Evolutionary conservation across 2,329 filamentous ascomycete genomes (phyloP).

Genomic region (Pestalotiopsis sp.): DNA sequence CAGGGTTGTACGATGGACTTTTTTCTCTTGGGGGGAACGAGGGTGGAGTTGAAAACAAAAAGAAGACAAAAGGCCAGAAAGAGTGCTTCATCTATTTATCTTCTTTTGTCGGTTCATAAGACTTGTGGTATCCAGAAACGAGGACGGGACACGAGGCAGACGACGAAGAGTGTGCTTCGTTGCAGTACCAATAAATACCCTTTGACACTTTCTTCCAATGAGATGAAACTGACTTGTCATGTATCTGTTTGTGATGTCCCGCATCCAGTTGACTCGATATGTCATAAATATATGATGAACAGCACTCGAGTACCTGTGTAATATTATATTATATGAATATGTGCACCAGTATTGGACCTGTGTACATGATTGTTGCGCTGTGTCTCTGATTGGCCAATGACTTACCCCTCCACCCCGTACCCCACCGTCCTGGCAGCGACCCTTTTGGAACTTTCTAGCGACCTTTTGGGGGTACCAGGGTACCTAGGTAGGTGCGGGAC

Average conservation of each 20-base stretch:
- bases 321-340: too few species aligned
- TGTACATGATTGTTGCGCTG: too few species aligned
- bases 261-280: too few species aligned
- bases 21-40: neutral
- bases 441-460: too few species aligned
- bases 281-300: too few species aligned
- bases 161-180: neutral
- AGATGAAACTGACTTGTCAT: neutral
- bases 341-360: too few species aligned
- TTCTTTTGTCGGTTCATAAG: neutral
- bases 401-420: too few species aligned
- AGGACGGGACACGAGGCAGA: neutral
- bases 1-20: slow-evolving; percentile 9
- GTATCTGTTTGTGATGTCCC: neutral
- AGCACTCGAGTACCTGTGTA: too few species aligned
- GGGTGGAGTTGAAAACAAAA: neutral
- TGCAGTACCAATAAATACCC: slow-evolving; percentile 6
- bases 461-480: too few species aligned
- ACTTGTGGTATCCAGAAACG: neutral
- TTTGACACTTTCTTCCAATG: slow-evolving; percentile 9
- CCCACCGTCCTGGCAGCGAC: too few species aligned
- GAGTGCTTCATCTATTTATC: neutral
- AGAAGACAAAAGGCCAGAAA: neutral
- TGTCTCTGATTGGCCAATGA: too few species aligned
- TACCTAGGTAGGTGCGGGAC: neutral